Conservation (phyloP, 2,329 filamentous ascomycete genomes). For the Claviceps arundinis region DNA sequence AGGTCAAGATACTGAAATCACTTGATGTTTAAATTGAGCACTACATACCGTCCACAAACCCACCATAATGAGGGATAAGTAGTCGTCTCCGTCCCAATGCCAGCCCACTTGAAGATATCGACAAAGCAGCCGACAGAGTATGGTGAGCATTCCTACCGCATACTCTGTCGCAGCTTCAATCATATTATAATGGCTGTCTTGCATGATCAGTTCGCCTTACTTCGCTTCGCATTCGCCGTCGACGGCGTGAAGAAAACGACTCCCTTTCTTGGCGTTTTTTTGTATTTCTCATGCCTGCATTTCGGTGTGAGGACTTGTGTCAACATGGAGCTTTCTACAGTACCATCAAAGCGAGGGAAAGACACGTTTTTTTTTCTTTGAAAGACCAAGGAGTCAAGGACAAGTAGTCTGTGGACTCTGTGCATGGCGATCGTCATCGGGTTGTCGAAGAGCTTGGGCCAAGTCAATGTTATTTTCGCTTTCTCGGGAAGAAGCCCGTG, state of each 20-base stretch:
- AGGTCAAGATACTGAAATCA: neutral
- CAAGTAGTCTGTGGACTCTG: neutral
- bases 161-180: neutral
- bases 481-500: no score
- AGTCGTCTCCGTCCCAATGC: slow-evolving; percentile 4
- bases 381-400: neutral
- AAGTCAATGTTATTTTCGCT: neutral
- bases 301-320: no score
- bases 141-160: neutral
- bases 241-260: neutral
- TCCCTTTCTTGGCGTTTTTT: neutral
- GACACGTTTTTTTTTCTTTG: neutral
- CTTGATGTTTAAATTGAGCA: no score
- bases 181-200: neutral
- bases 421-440: neutral
- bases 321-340: no score
- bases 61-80: neutral
- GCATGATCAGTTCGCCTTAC: neutral
- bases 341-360: no score
- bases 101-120: neutral
- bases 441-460: neutral
- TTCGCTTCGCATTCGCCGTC: neutral
- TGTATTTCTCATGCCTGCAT: no score
- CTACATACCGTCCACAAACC: slow-evolving; percentile 3
- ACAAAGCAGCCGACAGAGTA: neutral